A percentile compares a stretch with the other conserved stretches of the same genome.
Evolutionary conservation across 768 basidiomycete species (phyloP).

Genomic region (Phanerodontia chrysosporium): DNA sequence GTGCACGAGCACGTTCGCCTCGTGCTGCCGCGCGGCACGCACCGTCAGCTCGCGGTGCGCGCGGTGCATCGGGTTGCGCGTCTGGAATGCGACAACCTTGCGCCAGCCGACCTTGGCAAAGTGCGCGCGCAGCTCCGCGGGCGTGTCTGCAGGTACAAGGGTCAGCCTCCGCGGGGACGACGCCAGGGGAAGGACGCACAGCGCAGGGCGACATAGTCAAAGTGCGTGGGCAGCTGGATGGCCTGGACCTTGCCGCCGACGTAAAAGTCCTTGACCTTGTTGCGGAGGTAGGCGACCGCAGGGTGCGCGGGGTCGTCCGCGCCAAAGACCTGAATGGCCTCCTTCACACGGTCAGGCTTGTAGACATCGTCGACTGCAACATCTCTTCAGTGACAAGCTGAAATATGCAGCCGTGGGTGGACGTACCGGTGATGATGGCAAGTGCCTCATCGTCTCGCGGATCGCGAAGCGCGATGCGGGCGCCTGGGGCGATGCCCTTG

Average conservation of each 20-base stretch:
- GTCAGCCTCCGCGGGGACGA: background rate
- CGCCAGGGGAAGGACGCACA: too few species aligned
- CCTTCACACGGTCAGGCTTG: conserved; percentile 79
- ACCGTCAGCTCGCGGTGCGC: conserved; percentile 98
- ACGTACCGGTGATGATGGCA: conserved; percentile 78
- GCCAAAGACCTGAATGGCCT: conserved; percentile 87
- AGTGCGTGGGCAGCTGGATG: conserved; percentile 85
- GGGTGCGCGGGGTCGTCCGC: conserved; percentile 96
- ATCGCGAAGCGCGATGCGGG: conserved; percentile 81
- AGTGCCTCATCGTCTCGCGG: conserved; percentile 91
- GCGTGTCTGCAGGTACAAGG: conserved; percentile 63
- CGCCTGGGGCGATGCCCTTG: conserved; percentile 64
- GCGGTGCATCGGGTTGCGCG: conserved; percentile 98
- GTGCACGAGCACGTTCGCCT: conserved; percentile 97
- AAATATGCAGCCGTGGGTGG: background rate
- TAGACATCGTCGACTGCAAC: conserved; percentile 82
- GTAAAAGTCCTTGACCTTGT: conserved; percentile 81
- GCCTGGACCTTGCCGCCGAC: conserved; percentile 92
- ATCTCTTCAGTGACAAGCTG: background rate
- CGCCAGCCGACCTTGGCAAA: conserved; percentile 97
- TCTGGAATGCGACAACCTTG: conserved; percentile 98
- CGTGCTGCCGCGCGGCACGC: conserved; percentile 88
- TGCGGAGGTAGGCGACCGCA: conserved; percentile 86
- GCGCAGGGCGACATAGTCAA: conserved; percentile 25
- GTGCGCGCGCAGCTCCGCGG: conserved; percentile 87